Evolutionary conservation across 2,329 filamentous ascomycete species (phyloP), one percentile per base, ranked within the genome.

Genomic region (Talaromyces sp.): DNA sequence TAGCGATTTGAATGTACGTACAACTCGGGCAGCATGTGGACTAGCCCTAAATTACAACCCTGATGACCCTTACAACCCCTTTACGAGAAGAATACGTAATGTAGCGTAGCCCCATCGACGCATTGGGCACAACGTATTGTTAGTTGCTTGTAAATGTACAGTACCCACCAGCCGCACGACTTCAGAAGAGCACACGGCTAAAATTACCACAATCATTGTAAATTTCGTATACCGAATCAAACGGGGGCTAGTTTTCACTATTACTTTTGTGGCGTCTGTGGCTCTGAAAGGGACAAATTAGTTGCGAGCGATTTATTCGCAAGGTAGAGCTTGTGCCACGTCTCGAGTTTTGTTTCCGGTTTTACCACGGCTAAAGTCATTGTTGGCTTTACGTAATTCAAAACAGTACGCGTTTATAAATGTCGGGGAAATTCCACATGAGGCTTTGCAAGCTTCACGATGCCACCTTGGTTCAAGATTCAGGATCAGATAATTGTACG

Each of bases 1-100:
- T 56, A 56, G 52, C 52, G 52, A 4, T 22, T 56, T 39, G 50
- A 33, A 37, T 56, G 31, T 56, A 56, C 31, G n/a, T 56, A 56
- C 52, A 22, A 22, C 50, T 6, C 4, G 10, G 31, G 27, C 50
- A 35, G 16, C 10, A 56, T 56, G n/a, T 56, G n/a, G 31, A 56
- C 31, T 19, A 56, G 31, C 50, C 50, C 50, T 56, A 37, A 47
- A 56, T 22, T 54, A 35, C 49, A 54, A 19, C 24, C 9, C n/a
- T 52, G 27, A 50, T 22, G 31, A 24, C 22, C 8, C 27, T 52
- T 52, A 35, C 50, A 54, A 14, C 33, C 52, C 33, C 52, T 39
- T 52, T 35, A 39, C 52, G n/a, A 33, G 16, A 33, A 31, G 9
- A 31, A 33, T 35, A 52, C 49, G 2, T 19, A 31, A 22, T n/a